These are phyloP conservation scores for Dinochytrium kinnereticum DNA, from an alignment of 371 early-diverging fungal genomes.

Conservation along the genomic window DNA sequence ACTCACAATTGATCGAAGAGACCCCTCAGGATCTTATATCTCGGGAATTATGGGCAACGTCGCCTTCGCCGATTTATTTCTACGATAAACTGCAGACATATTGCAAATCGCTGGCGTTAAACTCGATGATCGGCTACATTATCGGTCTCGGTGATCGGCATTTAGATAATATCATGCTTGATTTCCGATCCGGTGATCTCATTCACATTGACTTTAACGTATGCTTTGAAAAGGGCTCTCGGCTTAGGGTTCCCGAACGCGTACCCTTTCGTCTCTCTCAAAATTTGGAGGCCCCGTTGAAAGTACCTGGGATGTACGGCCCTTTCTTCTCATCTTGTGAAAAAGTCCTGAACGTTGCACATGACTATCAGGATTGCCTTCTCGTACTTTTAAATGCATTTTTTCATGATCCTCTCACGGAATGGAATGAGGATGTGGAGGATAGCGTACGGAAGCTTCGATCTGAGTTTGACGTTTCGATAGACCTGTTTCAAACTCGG, in stretches of 20 bases:
- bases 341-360: slow-evolving; percentile 74
- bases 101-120: slow-evolving; percentile 63
- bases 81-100: slow-evolving; percentile 48
- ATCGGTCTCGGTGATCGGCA: slow-evolving; percentile 99
- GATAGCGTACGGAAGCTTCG: slow-evolving; percentile 22
- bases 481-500: slow-evolving; percentile 39
- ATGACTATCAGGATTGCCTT: slow-evolving; percentile 78
- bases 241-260: slow-evolving; percentile 89
- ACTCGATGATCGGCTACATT: slow-evolving; percentile 82
- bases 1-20: slow-evolving; percentile 63
- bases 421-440: slow-evolving; percentile 59
- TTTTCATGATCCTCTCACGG: slow-evolving; percentile 90
- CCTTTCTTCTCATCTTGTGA: slow-evolving; percentile 76
- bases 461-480: slow-evolving; percentile 40
- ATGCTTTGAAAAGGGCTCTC: slow-evolving; percentile 93
- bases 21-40: slow-evolving; percentile 70
- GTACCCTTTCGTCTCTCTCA: slow-evolving; percentile 97
- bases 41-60: slow-evolving; percentile 45
- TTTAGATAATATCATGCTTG: slow-evolving; percentile 95
- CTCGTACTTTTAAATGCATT: slow-evolving; percentile 89
- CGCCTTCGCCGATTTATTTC: slow-evolving; percentile 44
- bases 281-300: slow-evolving; percentile 79
- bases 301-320: slow-evolving; percentile 82
- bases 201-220: slow-evolving; percentile 99
- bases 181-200: slow-evolving; percentile 80